Evolutionary conservation across 495 filamentous ascomycete genomes (phyloP), one percentile per base, ranked within the genome.

Genomic region (Aspergillus bertholletiae): DNA sequence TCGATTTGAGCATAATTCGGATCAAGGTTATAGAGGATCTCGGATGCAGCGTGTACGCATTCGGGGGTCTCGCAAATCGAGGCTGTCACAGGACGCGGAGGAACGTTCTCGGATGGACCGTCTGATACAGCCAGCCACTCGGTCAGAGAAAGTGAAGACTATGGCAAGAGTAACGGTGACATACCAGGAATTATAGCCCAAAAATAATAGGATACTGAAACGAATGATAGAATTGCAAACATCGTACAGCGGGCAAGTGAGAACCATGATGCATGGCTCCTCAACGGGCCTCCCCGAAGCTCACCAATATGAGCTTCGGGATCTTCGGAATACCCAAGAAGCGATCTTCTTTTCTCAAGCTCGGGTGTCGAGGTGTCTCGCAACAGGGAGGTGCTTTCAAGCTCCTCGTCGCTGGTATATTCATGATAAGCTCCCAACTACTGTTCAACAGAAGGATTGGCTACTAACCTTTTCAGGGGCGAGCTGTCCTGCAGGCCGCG

Each of bases 21-120:
- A 17, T 85, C 80, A 26, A 90, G 70, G 56, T 84, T 88, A 54
- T 82, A 79, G 7, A 91, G 76, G 28, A 89, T 80, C 49, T 83
- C 80, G 20, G 86, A 85, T 7, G 87, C 77, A 22, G 85, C 86
- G 51, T 87, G 82, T 12, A 90, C 73, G 65, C 88, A 91, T 58
- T 81, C 79, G 22, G 83, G 79, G 8, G 83, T 82, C 23, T 79
- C 61, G 65, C 85, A 88, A 41, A 72, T 54, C 17, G 62, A 49
- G 7, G 63, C 45, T 21, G 68, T 53, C 24, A 61, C 44, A 8
- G 59, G 43, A 23, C 54, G 58, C 9, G 61, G 57, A 39, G 62
- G 32, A 28, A 41, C 43, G 7, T 32, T 43, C 28, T 57, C 43
- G 18, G 50, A 41, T 30, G 22, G 53, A 50, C 9, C 41, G 24